Evolutionary conservation across 2,329 filamentous ascomycete species (phyloP).

Genomic region (Fusarium sp.): DNA sequence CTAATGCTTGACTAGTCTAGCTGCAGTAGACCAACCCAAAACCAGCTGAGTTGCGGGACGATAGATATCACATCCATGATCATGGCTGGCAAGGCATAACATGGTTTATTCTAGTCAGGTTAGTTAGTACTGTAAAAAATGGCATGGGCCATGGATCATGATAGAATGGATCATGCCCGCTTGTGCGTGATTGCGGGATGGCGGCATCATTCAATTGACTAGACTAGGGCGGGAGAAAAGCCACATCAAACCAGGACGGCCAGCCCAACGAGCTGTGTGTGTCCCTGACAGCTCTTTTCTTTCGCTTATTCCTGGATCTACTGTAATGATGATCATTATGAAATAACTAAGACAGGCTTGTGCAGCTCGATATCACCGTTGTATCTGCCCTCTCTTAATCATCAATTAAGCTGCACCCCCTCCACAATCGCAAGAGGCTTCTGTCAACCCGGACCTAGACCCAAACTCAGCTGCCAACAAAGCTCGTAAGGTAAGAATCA

Average conservation of each 20-base stretch:
- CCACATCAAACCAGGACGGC: slow-evolving; percentile 9
- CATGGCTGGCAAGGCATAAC: slow-evolving; percentile 14
- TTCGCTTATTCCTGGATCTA: slow-evolving; percentile 8
- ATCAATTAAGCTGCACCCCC: slow-evolving; percentile 3
- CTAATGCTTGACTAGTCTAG: slow-evolving; percentile 13
- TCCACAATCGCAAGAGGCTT: background rate
- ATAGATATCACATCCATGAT: slow-evolving; percentile 25
- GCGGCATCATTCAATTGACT: slow-evolving; percentile 29
- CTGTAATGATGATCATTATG: background rate
- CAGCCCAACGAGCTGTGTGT: slow-evolving; percentile 11
- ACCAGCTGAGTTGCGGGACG: slow-evolving; percentile 38
- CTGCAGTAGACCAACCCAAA: slow-evolving; percentile 25
- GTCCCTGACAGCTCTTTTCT: background rate
- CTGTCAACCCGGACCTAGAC: slow-evolving; percentile 5
- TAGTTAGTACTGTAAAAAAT: background rate
- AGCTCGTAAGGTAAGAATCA: slow-evolving; percentile 27
- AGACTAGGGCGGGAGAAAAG: slow-evolving; percentile 4
- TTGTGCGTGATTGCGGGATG: slow-evolving; percentile 40
- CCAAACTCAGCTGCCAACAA: slow-evolving; percentile 18
- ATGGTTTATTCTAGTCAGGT: background rate
- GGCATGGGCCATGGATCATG: slow-evolving; percentile 29
- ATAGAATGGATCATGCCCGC: slow-evolving; percentile 22
- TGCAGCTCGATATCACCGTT: background rate
- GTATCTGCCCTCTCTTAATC: background rate
- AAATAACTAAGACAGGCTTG: background rate